phyloP scores from a whole-genome alignment of 2,329 filamentous ascomycete genomes.

The Ascochyta rabiei region DNA sequence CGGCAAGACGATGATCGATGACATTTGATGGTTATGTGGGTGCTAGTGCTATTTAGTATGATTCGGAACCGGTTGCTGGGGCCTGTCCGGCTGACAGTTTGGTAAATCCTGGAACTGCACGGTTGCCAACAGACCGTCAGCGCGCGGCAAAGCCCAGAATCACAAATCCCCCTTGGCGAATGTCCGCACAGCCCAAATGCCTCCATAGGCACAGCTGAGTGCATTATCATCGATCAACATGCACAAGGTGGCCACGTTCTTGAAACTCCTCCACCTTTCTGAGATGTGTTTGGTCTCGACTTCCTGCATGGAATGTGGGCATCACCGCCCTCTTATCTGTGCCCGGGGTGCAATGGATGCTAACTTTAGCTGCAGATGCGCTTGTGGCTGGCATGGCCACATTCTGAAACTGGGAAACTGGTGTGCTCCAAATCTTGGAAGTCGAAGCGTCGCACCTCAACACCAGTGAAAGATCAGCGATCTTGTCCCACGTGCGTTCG shows the following conservation, averaged over 20 bases:
- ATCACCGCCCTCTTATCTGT: slow-evolving; percentile 9
- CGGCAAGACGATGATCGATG: slow-evolving; percentile 8
- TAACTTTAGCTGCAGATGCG: slow-evolving; percentile 12
- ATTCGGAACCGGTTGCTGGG: not conserved
- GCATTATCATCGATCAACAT: slow-evolving; percentile 7
- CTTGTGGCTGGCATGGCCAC: slow-evolving; percentile 2
- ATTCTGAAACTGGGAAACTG: slow-evolving; percentile 9
- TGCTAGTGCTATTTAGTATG: slow-evolving; percentile 6
- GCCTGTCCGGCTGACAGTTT: not conserved
- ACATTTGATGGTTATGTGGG: not conserved
- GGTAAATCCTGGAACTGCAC: not conserved
- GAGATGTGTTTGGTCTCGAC: slow-evolving; percentile 5
- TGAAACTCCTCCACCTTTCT: not conserved
- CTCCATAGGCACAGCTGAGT: slow-evolving; percentile 3
- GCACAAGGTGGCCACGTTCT: slow-evolving; percentile 7
- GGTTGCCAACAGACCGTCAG: slow-evolving; percentile 10
- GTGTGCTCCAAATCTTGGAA: not conserved
- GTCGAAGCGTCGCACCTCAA: slow-evolving; percentile 3
- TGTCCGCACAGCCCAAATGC: slow-evolving; percentile 5
- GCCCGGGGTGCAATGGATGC: not conserved
- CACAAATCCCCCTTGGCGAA: slow-evolving; percentile 1
- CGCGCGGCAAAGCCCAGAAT: slow-evolving; percentile 14
- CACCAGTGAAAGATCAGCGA: not conserved
- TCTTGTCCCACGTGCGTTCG: not conserved
- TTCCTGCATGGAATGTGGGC: not conserved